Evolutionary conservation across 2,329 filamentous ascomycete genomes (phyloP).

Genomic region (Botrytis fragariae): DNA sequence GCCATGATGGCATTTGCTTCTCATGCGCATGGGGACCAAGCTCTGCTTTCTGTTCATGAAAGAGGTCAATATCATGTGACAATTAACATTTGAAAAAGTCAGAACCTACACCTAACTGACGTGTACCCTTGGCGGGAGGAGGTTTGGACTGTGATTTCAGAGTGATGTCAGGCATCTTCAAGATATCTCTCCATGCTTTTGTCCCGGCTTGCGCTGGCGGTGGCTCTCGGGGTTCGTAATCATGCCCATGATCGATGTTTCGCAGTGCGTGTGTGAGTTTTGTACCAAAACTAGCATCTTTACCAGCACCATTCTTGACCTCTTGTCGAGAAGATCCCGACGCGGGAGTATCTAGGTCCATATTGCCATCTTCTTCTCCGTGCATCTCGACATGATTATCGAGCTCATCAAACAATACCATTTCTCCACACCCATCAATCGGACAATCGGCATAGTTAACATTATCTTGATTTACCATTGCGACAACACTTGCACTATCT

Average conservation of each 20-base stretch:
- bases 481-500: slow-evolving; percentile 32
- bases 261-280: slow-evolving; percentile 24
- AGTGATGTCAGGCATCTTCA: slow-evolving; percentile 36
- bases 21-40: slow-evolving; percentile 72
- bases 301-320: slow-evolving; percentile 11
- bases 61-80: slow-evolving; percentile 26
- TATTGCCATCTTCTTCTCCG: slow-evolving; percentile 27
- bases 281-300: slow-evolving; percentile 18
- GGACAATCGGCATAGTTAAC: slow-evolving; percentile 52
- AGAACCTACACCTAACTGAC: slow-evolving; percentile 39
- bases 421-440: slow-evolving; percentile 57
- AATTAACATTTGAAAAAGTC: slow-evolving; percentile 2
- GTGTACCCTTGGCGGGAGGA: slow-evolving; percentile 16
- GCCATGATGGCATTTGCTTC: slow-evolving; percentile 69
- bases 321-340: not conserved
- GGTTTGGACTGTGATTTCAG: slow-evolving; percentile 19
- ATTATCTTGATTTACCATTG: slow-evolving; percentile 35
- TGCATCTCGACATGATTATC: slow-evolving; percentile 61
- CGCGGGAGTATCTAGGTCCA: slow-evolving; percentile 21
- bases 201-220: slow-evolving; percentile 25
- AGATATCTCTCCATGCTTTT: slow-evolving; percentile 37
- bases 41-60: slow-evolving; percentile 48
- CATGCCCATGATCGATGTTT: slow-evolving; percentile 28
- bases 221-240: slow-evolving; percentile 13
- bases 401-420: slow-evolving; percentile 51